Percentiles rank a stretch among this genome's conserved stretches.
Conservation (phyloP, 805 yeast species). For the Saturnispora dispora region DNA sequence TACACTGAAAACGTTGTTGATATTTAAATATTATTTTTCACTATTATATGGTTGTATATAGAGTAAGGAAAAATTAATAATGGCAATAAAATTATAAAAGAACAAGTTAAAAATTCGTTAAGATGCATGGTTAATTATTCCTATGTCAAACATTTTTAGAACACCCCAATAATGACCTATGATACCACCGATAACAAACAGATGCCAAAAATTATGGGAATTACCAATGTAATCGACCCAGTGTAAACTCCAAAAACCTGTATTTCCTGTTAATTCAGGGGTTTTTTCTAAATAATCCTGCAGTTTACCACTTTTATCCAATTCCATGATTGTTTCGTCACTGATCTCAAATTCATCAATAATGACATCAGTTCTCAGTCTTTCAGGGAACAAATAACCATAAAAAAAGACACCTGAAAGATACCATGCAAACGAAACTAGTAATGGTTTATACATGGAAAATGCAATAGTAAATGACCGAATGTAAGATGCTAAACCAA, state of each 20-base stretch:
- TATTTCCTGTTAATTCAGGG: constrained; percentile 29
- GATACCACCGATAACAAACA: constrained; percentile 84
- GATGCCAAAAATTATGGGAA: constrained; percentile 92
- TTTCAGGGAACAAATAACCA: constrained; percentile 82
- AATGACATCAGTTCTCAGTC: constrained; percentile 66
- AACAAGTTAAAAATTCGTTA: background rate
- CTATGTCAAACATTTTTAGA: constrained; percentile 51
- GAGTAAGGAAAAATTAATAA: background rate
- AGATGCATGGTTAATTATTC: background rate
- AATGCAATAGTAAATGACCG: constrained; percentile 49
- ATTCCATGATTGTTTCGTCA: constrained; percentile 26
- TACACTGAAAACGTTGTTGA: too few species aligned
- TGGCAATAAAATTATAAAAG: background rate
- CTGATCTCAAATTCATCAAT: constrained; percentile 35
- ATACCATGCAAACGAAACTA: constrained; percentile 67
- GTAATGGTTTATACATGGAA: constrained; percentile 54
- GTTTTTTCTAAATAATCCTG: constrained; percentile 32
- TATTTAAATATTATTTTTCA: too few species aligned
- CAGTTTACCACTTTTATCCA: constrained; percentile 22
- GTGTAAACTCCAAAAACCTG: constrained; percentile 51
- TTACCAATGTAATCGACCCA: constrained; percentile 72
- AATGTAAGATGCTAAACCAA: constrained; percentile 42
- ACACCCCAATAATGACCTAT: constrained; percentile 79
- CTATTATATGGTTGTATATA: background rate
- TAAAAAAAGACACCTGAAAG: constrained; percentile 77